These are phyloP conservation scores for Picea mariana DNA, from an alignment of 83 land plant species.

Conservation along the genomic window DNA sequence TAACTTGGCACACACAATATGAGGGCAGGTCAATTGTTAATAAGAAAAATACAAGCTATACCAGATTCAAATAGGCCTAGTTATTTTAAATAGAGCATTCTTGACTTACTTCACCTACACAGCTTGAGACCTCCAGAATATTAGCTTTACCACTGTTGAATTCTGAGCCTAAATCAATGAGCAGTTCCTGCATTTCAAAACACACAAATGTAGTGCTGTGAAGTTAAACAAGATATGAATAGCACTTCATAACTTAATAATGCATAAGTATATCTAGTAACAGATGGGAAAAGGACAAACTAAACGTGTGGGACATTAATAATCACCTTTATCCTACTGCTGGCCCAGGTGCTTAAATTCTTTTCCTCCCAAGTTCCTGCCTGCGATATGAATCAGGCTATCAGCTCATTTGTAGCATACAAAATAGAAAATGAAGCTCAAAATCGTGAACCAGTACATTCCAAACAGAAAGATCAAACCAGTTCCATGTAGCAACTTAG, in stretches of 20 bases:
- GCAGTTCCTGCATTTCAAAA: slow-evolving; percentile 49
- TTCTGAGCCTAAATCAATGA: slow-evolving; percentile 34
- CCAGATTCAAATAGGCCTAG: too few species aligned
- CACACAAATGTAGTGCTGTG: not conserved
- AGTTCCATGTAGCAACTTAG: not conserved
- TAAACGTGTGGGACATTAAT: not conserved
- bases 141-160: slow-evolving; percentile 57
- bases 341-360: slow-evolving; percentile 69
- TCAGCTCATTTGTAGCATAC: not conserved
- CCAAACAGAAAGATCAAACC: not conserved
- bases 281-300: not conserved
- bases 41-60: too few species aligned
- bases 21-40: too few species aligned
- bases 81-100: too few species aligned
- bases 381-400: slow-evolving; percentile 18
- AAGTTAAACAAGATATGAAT: not conserved
- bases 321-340: slow-evolving; percentile 53
- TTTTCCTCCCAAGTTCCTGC: slow-evolving; percentile 85
- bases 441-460: not conserved
- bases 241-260: not conserved
- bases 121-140: slow-evolving; percentile 51
- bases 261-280: not conserved
- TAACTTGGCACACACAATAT: too few species aligned
- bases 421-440: slow-evolving; percentile 4
- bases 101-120: slow-evolving; percentile 55